A percentile compares a stretch with the other conserved stretches of the same genome.
Evolutionary conservation across 164 flowering plant genomes (phyloP).

Genomic region (Tetrastigma voinierianum): DNA sequence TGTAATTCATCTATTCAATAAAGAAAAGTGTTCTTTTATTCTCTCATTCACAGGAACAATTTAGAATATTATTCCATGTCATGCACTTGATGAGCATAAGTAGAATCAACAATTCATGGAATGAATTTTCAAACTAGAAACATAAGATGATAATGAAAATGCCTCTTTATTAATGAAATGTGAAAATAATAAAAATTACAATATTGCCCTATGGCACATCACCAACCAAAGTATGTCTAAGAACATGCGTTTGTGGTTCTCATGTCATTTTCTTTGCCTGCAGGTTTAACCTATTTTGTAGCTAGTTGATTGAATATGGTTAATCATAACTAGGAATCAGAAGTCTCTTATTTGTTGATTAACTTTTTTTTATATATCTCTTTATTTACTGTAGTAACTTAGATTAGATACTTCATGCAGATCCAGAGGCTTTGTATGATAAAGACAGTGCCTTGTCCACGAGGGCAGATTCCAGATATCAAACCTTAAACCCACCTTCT

Average conservation of each 20-base stretch:
- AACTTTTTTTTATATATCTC: background rate
- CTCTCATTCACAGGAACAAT: too few species aligned
- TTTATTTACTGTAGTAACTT: constrained; percentile 1
- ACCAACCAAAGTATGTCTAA: too few species aligned
- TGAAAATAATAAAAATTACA: too few species aligned
- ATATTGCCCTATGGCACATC: too few species aligned
- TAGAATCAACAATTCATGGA: too few species aligned
- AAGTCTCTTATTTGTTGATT: background rate
- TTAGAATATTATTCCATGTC: too few species aligned
- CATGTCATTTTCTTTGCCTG: background rate
- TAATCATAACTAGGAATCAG: background rate
- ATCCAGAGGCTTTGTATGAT: constrained; percentile 15
- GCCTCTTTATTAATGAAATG: too few species aligned
- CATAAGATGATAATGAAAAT: too few species aligned
- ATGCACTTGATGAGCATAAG: too few species aligned
- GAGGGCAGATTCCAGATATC: constrained; percentile 20
- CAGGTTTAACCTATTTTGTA: background rate
- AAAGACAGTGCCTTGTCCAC: constrained; percentile 18
- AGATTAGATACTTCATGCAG: constrained; percentile 16
- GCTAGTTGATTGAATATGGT: background rate
- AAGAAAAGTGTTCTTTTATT: too few species aligned
- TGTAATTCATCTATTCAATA: too few species aligned
- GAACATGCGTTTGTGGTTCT: background rate
- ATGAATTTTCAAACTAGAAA: too few species aligned
- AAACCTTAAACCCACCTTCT: constrained; percentile 18